Conservation (phyloP, 495 filamentous ascomycete species). For the Aspergillus baeticus region DNA sequence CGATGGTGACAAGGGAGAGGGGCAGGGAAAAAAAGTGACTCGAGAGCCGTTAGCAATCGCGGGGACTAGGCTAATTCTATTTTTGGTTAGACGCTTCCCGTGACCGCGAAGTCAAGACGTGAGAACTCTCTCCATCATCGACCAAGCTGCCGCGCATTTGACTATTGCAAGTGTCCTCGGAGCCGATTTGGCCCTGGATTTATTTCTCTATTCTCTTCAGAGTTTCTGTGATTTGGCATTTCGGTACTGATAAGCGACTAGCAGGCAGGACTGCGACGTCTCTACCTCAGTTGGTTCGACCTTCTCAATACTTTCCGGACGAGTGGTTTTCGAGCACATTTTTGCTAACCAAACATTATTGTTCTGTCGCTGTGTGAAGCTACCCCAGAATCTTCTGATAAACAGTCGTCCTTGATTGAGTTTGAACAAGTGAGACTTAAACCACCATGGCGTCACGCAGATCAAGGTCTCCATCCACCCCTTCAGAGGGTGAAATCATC, state of each 20-base stretch:
- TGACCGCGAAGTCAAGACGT: slow-evolving; percentile 12
- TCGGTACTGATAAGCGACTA: slow-evolving; percentile 22
- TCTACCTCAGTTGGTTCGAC: slow-evolving; percentile 45
- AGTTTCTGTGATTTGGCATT: slow-evolving; percentile 20
- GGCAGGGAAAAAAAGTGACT: slow-evolving; percentile 13
- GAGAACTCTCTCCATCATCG: not conserved
- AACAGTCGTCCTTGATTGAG: not conserved
- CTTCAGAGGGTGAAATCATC: slow-evolving; percentile 84
- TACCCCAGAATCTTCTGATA: slow-evolving; percentile 2
- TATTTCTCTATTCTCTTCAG: not conserved
- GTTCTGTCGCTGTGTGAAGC: slow-evolving; percentile 29
- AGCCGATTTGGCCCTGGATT: not conserved
- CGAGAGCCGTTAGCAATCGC: slow-evolving; percentile 16
- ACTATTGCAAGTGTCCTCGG: not conserved
- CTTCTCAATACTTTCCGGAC: slow-evolving; percentile 35
- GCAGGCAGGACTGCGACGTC: slow-evolving; percentile 27
- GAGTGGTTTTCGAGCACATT: slow-evolving; percentile 15
- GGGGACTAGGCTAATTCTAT: slow-evolving; percentile 15
- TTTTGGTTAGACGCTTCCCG: slow-evolving; percentile 18
- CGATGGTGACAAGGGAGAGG: slow-evolving; percentile 24
- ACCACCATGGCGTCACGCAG: slow-evolving; percentile 35
- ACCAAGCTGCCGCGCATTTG: not conserved
- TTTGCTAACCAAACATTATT: slow-evolving; percentile 28
- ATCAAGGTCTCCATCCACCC: slow-evolving; percentile 49
- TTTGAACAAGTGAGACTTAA: slow-evolving; percentile 1